Base-by-base conservation (phyloP, 2,329 filamentous ascomycete genomes). In the Xylariaceae sp. region DNA sequence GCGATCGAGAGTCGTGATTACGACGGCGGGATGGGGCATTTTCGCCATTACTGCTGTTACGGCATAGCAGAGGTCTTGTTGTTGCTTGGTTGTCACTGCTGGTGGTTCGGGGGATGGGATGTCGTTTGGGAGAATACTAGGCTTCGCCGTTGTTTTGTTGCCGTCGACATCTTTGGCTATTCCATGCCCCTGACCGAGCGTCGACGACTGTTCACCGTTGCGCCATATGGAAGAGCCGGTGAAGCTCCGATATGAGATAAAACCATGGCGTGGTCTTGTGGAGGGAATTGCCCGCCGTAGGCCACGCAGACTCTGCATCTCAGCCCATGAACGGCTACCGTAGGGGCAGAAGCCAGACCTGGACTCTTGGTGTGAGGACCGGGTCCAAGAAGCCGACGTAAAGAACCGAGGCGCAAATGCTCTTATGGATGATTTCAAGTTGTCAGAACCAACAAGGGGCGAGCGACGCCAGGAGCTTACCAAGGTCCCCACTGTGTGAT, bases 1-100 rank as follows among this genome's bases (percentile, higher is more conserved):
- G 73, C 18, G 63, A 56, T 68, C 67, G n/a, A 72, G 64, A 18
- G 69, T 66, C 15, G 82, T 84, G 67, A 81, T 81, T 10, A 83
- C 78, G n/a, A 83, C 80, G 44, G 82, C 80, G 0, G 81, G 79
- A 66, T 82, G 78, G 2, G 79, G 74, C 10, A 85, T 73, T 11
- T 80, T 76, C 58, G 82, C 80, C 78, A 84, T 81, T 18, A 82
- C 74, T 52, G 75, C 73, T 58, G 80, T 81, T 18, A 83, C 73
- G 55, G 81, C 48, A 75, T 60, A 80, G 79, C 34, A 79, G 70
- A 39, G 59, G 34, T 63, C 53, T 47, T n/a, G 39, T 9, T 41
- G 17, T 53, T 47, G 39, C 2, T 34, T 34, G 15, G 17, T 41
- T 35, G 18, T 17, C n/a, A 57, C 49, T 39, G 35, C 13, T 1